Evolutionary conservation across 176 grass and related monocot genomes (phyloP), one percentile per base, ranked within the genome.

Genomic region (Zoysia japonica): DNA sequence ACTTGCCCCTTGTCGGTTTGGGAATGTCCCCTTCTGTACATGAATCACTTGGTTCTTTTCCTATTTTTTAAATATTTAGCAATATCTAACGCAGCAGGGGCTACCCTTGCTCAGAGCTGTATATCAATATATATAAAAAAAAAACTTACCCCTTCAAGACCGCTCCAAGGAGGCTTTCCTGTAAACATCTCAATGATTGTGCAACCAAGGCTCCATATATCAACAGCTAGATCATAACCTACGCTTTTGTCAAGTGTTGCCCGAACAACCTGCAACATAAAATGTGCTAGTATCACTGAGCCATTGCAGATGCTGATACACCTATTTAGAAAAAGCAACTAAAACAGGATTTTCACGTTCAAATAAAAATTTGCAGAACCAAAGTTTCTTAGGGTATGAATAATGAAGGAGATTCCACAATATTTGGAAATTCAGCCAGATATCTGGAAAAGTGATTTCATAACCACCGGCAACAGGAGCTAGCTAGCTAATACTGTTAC

Each of bases 121-220:
- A 28, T 28, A 28, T 28, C 28, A 28, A 28, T 28, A 28, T 28
- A 28, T 28, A 28, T 28, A 28, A 28, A 28, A 28, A 28, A 28
- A 28, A 28, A 28, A 68, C 71, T 90, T 96, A 96, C 93, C 88
- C 90, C 93, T 93, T 96, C 93, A 90, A 96, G 88, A 81, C 90
- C 93, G 61, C 78, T 90, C 93, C 93, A 96, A 78, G 93, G 93
- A 82, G 88, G 93, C 82, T 90, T 93, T 50, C 93, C 88, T 5
- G 93, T 96, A 65, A 93, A 96, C 93, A 96, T 96, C 79, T 96
- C 93, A 28, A 96, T 96, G 10, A 96, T 88, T 82, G 93, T 96
- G 60, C 93, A 96, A 67, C 93, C 93, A 15, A 96, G 84, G 75
- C 93, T 96, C 93, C 90, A 96, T 64, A 96, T 96, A 76, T 96